Conservation (phyloP, 2,329 filamentous ascomycete species). For the Acrocalymma vagum region DNA sequence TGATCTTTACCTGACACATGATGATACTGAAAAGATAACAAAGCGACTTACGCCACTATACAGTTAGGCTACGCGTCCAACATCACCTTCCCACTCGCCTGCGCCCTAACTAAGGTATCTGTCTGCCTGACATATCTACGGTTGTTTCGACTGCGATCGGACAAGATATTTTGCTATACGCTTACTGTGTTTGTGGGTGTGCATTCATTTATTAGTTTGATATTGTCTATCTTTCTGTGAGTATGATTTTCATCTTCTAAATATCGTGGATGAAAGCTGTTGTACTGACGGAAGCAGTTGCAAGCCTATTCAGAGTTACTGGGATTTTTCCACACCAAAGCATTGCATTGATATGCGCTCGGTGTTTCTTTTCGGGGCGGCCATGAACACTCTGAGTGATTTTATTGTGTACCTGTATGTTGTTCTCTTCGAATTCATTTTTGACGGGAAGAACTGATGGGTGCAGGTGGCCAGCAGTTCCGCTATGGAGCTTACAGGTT, state of each 20-base stretch:
- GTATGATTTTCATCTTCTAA: not conserved
- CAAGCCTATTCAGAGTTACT: slow-evolving; percentile 30
- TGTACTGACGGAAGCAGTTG: slow-evolving; percentile 19
- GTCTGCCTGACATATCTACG: slow-evolving; percentile 38
- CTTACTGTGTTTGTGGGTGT: slow-evolving; percentile 25
- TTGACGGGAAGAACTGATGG: not conserved
- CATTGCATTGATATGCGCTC: slow-evolving; percentile 37
- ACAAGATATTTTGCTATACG: slow-evolving; percentile 29
- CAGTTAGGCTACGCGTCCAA: slow-evolving; percentile 31
- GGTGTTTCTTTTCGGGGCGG: slow-evolving; percentile 33
- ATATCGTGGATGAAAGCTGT: no score
- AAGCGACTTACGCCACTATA: no score
- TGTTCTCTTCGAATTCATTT: not conserved
- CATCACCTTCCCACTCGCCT: slow-evolving; percentile 31
- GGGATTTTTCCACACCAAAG: slow-evolving; percentile 21
- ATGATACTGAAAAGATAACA: not conserved
- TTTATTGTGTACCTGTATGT: slow-evolving; percentile 37
- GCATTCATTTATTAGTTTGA: slow-evolving; percentile 29
- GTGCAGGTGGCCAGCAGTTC: slow-evolving; percentile 32
- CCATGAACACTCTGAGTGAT: slow-evolving; percentile 39
- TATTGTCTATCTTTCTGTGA: slow-evolving; percentile 33
- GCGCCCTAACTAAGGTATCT: slow-evolving; percentile 36
- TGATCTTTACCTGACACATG: not conserved
- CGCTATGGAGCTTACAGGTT: slow-evolving; percentile 35
- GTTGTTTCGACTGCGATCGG: slow-evolving; percentile 30